Evolutionary conservation across 2,329 filamentous ascomycete genomes (phyloP).

Genomic region (Xylaria digitata): DNA sequence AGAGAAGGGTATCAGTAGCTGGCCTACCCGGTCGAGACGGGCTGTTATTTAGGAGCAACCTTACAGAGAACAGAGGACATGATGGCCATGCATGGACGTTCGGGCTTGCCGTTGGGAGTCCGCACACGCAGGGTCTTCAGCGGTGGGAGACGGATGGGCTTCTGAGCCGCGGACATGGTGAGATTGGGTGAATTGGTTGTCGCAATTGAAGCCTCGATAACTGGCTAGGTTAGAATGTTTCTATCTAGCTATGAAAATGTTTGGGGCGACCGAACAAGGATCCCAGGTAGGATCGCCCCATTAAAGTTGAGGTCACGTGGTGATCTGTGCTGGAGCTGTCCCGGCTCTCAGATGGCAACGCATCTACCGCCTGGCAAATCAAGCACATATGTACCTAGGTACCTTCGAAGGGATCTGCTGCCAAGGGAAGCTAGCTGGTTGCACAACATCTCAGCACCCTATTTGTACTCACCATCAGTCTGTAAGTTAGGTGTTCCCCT

Average conservation of each 20-base stretch:
- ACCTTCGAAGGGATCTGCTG: neutral
- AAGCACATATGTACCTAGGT: neutral
- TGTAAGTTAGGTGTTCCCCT: neutral
- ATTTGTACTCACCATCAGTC: too few species aligned
- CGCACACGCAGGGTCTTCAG: conserved; percentile 66
- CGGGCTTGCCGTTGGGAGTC: conserved; percentile 60
- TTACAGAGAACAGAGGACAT: conserved; percentile 69
- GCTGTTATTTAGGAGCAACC: neutral
- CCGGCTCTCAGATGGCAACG: neutral
- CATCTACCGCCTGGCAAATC: neutral
- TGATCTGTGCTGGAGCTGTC: neutral
- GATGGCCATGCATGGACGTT: conserved; percentile 65
- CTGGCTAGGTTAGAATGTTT: neutral
- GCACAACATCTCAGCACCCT: too few species aligned
- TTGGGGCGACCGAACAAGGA: conserved; percentile 7
- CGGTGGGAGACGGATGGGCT: conserved; percentile 68
- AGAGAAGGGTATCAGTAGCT: conserved; percentile 22
- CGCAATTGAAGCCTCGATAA: conserved; percentile 10
- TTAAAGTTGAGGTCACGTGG: conserved; percentile 26
- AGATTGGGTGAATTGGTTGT: conserved; percentile 5
- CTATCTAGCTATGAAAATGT: conserved; percentile 18
- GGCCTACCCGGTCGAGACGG: too few species aligned
- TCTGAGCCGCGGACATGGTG: conserved; percentile 59
- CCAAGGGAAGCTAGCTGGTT: too few species aligned
- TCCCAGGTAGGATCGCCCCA: neutral